These are phyloP conservation scores for Gaultheria prostrata DNA, from an alignment of 148 eudicot genomes.

Conservation along the genomic window DNA sequence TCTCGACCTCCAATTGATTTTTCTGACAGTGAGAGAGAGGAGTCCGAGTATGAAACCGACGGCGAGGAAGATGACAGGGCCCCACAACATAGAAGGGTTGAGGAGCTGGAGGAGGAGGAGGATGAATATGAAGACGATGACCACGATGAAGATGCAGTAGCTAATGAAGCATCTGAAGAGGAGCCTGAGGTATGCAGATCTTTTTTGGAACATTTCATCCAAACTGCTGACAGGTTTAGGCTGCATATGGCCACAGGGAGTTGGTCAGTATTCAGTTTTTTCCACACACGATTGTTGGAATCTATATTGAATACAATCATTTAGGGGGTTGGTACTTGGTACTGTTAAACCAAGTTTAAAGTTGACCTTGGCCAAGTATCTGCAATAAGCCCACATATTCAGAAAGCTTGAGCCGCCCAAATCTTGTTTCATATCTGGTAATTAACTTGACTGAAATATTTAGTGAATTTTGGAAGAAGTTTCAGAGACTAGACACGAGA, in stretches of 20 bases:
- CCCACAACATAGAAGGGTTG: constrained; percentile 53
- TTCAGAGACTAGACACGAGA: background rate
- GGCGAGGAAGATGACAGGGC: constrained; percentile 77
- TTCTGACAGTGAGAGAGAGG: constrained; percentile 89
- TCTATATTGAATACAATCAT: background rate
- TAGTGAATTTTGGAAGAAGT: background rate
- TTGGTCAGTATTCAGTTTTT: background rate
- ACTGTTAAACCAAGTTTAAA: background rate
- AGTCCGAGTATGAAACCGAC: constrained; percentile 97
- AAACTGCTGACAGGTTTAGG: background rate
- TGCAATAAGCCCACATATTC: background rate
- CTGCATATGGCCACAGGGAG: background rate
- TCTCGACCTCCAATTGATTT: constrained; percentile 73
- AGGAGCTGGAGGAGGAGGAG: constrained; percentile 66
- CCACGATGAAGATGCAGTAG: constrained; percentile 52
- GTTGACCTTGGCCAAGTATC: background rate
- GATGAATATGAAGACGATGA: constrained; percentile 77
- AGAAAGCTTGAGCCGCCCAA: background rate
- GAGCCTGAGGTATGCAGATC: constrained; percentile 71
- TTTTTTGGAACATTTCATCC: constrained; percentile 11
- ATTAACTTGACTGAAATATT: constrained; percentile 1
- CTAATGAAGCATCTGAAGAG: constrained; percentile 73
- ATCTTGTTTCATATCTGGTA: background rate
- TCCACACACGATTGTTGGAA: background rate
- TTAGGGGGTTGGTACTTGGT: background rate